Base-by-base conservation (phyloP, 2,329 filamentous ascomycete species). In the Penicillium sp. region DNA sequence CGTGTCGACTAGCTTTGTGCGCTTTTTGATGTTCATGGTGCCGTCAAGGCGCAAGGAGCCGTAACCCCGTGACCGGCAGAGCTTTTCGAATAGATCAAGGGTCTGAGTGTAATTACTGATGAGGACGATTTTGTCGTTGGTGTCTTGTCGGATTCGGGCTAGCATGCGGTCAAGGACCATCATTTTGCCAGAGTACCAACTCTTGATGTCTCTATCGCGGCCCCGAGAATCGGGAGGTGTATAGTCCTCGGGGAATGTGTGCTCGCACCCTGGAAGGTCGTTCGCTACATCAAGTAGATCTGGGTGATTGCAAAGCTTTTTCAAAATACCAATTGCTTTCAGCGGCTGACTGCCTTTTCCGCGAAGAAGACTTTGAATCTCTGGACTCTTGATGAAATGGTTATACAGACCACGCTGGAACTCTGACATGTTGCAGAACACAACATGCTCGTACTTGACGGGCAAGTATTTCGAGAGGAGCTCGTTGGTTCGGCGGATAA, bases 71-170 rank as follows among this genome's bases (percentile, higher is more conserved):
- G 85, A 83, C 40, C 93, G 90, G 71, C 94, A 99, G 9, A 99
- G 83, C 59, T 86, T 88, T 65, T 96, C 92, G 69, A 99, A 97
- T 3, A 99, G 82, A 73, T 99, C 94, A 4, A 99, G 83, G 0
- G 94, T 99, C 66, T 94, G 89, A 0, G 94, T 99, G 76, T 97
- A 99, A 71, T 99, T 99, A 74, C 91, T 96, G 74, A 99, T 99
- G 55, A 99, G 84, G 13, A 99, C 94, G 67, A 99, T 99, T 76
- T 99, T 99, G 82, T 99, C 94, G 67, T 96, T 97, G 0, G 94
- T 97, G 68, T 97, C 93, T 66, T 92, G 88, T 16, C 91, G 90
- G 65, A 99, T 99, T 29, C 93, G 89, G 34, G 92, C 91, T 48
- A 99, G 85, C 95, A 99, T 99, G 55, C 92, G 87, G 70, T 97